Percentiles rank a stretch among this genome's conserved stretches.
Evolutionary conservation across 129 eudicot genomes (phyloP).

Genomic region (Lactuca sativa): DNA sequence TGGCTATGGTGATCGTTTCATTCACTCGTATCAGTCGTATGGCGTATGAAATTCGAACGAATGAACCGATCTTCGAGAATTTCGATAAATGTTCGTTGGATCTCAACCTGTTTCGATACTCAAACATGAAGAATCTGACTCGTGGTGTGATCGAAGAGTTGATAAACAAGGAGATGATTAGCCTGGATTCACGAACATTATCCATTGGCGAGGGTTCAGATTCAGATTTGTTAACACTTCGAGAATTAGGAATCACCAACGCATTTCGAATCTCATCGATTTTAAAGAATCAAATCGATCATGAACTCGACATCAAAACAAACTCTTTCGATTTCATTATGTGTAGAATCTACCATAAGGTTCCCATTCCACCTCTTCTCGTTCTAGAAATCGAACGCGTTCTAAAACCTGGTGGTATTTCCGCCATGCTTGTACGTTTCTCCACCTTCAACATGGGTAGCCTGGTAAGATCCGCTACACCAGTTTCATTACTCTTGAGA

Average conservation of each 20-base stretch:
- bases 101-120: slow-evolving; percentile 18
- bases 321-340: slow-evolving; percentile 59
- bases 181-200: slow-evolving; percentile 40
- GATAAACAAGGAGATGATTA: slow-evolving; percentile 49
- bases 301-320: slow-evolving; percentile 55
- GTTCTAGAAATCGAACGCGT: slow-evolving; percentile 82
- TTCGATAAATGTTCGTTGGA: slow-evolving; percentile 45
- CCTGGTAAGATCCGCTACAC: slow-evolving; percentile 54
- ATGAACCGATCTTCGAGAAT: slow-evolving; percentile 37
- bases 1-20: slow-evolving; percentile 44
- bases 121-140: slow-evolving; percentile 22
- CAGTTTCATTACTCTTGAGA: slow-evolving; percentile 62
- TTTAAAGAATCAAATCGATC: slow-evolving; percentile 43
- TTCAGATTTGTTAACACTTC: slow-evolving; percentile 42
- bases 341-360: slow-evolving; percentile 46
- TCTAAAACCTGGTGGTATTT: slow-evolving; percentile 70
- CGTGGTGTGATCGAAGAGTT: slow-evolving; percentile 49
- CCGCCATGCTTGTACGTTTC: slow-evolving; percentile 59
- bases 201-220: slow-evolving; percentile 61
- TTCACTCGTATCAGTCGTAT: slow-evolving; percentile 49
- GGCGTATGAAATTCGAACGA: slow-evolving; percentile 36
- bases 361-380: slow-evolving; percentile 70
- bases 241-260: slow-evolving; percentile 44
- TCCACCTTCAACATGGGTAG: slow-evolving; percentile 41
- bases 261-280: slow-evolving; percentile 56